Percentiles rank a stretch among this genome's conserved stretches.
Evolutionary conservation across 805 yeast genomes (phyloP).

Genomic region (Wickerhamiella alocasiicola): DNA sequence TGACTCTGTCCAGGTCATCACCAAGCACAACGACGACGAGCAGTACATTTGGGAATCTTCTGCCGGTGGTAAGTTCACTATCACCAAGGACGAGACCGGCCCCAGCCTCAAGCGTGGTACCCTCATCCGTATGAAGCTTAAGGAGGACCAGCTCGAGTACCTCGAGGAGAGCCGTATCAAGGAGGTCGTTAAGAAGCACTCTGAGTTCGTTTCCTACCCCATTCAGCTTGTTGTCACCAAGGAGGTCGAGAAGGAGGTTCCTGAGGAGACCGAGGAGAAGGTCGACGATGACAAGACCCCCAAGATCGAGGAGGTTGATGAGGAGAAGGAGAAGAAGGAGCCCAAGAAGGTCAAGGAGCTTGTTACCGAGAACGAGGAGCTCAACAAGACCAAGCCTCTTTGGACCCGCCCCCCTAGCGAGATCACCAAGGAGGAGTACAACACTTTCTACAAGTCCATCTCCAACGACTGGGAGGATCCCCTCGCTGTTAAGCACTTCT

Average conservation of each 20-base stretch:
- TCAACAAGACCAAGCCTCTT: slow-evolving; percentile 96
- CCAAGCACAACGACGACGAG: slow-evolving; percentile 97
- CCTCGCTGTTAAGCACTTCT: slow-evolving; percentile 97
- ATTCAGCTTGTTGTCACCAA: slow-evolving; percentile 95
- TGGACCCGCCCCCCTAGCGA: slow-evolving; percentile 99
- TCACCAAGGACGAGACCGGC: slow-evolving; percentile 70
- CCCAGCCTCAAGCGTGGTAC: slow-evolving; percentile 93
- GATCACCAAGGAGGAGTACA: slow-evolving; percentile 95
- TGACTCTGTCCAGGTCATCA: slow-evolving; percentile 95
- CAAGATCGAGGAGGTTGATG: slow-evolving; percentile 67
- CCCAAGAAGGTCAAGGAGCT: slow-evolving; percentile 83
- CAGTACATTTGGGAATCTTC: slow-evolving; percentile 99
- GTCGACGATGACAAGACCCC: slow-evolving; percentile 51
- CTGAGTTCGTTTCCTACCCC: slow-evolving; percentile 99
- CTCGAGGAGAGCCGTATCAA: slow-evolving; percentile 98
- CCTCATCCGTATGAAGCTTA: slow-evolving; percentile 84
- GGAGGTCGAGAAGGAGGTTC: slow-evolving; percentile 97
- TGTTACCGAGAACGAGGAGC: slow-evolving; percentile 94
- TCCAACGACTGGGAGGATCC: slow-evolving; percentile 99
- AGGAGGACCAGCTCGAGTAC: slow-evolving; percentile 98
- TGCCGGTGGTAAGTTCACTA: slow-evolving; percentile 99
- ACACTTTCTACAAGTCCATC: slow-evolving; percentile 97
- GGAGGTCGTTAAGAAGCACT: slow-evolving; percentile 98
- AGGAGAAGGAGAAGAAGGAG: slow-evolving; percentile 60
- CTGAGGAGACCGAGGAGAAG: slow-evolving; percentile 58